phyloP scores from a whole-genome alignment of 2,329 filamentous ascomycete genomes.

The Epichloe coenophiala region DNA sequence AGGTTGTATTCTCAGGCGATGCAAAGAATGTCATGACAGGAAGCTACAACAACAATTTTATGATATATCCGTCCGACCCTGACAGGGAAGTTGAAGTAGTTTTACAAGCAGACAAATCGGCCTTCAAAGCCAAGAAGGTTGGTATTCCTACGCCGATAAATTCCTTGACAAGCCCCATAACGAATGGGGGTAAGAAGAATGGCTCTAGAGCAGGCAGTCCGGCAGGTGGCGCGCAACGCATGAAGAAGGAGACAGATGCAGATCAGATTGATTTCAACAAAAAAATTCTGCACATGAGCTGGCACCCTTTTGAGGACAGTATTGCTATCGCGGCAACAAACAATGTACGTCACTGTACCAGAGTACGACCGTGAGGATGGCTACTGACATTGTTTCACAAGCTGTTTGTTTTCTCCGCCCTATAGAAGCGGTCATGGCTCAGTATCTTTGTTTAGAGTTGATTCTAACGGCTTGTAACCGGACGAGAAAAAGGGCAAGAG shows the following conservation, averaged over 20 bases:
- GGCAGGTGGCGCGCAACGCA: conserved; percentile 64
- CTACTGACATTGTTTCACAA: conserved; percentile 20
- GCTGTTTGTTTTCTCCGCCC: conserved; percentile 68
- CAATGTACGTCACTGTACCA: conserved; percentile 58
- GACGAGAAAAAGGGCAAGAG: not conserved
- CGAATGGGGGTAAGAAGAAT: conserved; percentile 72
- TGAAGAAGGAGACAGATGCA: conserved; percentile 98
- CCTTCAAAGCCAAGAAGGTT: conserved; percentile 99
- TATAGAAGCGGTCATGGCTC: conserved; percentile 29
- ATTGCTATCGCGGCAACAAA: conserved; percentile 99
- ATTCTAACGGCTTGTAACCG: not conserved
- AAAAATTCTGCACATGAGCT: conserved; percentile 99
- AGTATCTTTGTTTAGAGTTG: not conserved
- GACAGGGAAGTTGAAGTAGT: conserved; percentile 96
- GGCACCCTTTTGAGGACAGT: conserved; percentile 98
- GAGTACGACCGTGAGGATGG: not conserved
- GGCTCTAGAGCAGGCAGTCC: conserved; percentile 82
- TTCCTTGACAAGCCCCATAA: conserved; percentile 56
- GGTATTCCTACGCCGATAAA: conserved; percentile 97
- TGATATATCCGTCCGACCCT: conserved; percentile 97
- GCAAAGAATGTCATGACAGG: conserved; percentile 99
- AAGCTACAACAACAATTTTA: conserved; percentile 99
- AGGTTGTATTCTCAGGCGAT: conserved; percentile 96
- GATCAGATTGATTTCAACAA: conserved; percentile 99
- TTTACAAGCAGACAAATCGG: conserved; percentile 93